Percentiles rank a stretch among this genome's conserved stretches.
These are phyloP conservation scores for Epichloe sp. DNA, from an alignment of 2,329 filamentous ascomycete genomes.

Conservation along the genomic window DNA sequence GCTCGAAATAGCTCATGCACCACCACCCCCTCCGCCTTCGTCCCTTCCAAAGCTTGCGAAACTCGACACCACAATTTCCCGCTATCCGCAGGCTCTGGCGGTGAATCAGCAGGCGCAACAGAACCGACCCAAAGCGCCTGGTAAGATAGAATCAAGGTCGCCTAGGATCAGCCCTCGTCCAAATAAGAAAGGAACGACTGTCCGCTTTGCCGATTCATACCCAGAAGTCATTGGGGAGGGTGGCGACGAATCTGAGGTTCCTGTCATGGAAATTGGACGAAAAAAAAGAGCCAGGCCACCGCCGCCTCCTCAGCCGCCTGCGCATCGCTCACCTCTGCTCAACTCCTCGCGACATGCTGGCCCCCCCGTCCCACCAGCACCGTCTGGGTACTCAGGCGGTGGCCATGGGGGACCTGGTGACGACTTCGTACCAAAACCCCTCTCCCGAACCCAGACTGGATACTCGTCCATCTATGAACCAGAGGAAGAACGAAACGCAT, in stretches of 20 bases:
- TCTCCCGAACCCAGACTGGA: conserved; percentile 47
- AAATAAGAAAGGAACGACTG: conserved; percentile 54
- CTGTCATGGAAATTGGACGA: conserved; percentile 57
- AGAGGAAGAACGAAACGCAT: conserved; percentile 5
- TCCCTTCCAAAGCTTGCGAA: conserved; percentile 36
- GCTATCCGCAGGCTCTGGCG: conserved; percentile 41
- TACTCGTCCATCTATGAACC: conserved; percentile 23
- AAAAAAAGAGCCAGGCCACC: conserved; percentile 31
- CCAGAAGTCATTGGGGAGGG: conserved; percentile 84
- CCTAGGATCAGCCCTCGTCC: conserved; percentile 31
- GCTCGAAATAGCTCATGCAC: conserved; percentile 38
- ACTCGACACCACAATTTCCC: conserved; percentile 43
- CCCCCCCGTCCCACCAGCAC: conserved; percentile 2
- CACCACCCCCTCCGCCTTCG: conserved; percentile 29
- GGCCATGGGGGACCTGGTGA: conserved; percentile 15
- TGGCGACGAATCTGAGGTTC: conserved; percentile 70
- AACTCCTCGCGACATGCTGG: neutral
- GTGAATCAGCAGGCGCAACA: conserved; percentile 31
- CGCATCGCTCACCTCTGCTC: conserved; percentile 2
- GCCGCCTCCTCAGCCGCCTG: conserved; percentile 12
- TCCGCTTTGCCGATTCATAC: conserved; percentile 58
- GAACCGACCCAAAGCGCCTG: conserved; percentile 27
- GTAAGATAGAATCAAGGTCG: conserved; percentile 28
- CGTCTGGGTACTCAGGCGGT: conserved; percentile 1
- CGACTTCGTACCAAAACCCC: conserved; percentile 38